Base-by-base conservation (phyloP, 176 grass and related monocot species). In the Carex pumila region DNA sequence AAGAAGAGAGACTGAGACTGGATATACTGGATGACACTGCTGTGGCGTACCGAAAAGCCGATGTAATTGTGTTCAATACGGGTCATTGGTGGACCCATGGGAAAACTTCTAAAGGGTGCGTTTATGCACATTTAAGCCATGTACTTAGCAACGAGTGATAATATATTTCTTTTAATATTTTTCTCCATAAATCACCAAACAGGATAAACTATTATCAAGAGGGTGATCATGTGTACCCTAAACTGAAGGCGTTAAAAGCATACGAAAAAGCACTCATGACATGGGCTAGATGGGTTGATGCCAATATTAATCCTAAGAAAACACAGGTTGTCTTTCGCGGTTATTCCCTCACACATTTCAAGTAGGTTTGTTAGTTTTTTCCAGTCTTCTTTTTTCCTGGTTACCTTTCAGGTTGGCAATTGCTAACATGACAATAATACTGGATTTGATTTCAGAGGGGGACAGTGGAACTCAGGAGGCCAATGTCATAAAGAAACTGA, bases 41-140 rank as follows among this genome's bases (percentile, higher is more conserved):
- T 71, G 83, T 79, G 6, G 85, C 88, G 0, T 99, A 95, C 83
- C 89, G 9, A 54, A 90, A 87, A 29, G 96, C 96, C 1, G 83
- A 93, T 88, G 82, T 99, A 43, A 81, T 95, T 82, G 89, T 99
- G 34, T 92, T 95, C 91, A 99, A 95, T 85, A 99, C 93, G 5
- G 91, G 89, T 9, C 96, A 95, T 74, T 95, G 96, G 93, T 99
- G 96, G 93, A 98, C 96, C 68, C 96, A 95, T 71, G 68, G 84
- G 15, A 95, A 98, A 81, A 93, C 88, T 56, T 93, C 96, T 39
- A 85, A 80, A 87, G 96, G 96, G 96, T 99, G 73, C 17, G 65
- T 53, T 57, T 15, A 76, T 53, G 80, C 45, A 32, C 11, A 79
- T 87, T 64, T 66, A 72, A 47, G 7, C n/a, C 73, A 12, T 79